phyloP scores from a whole-genome alignment of 1,284 basidiomycete species.

The Singerocomus inundabilis region DNA sequence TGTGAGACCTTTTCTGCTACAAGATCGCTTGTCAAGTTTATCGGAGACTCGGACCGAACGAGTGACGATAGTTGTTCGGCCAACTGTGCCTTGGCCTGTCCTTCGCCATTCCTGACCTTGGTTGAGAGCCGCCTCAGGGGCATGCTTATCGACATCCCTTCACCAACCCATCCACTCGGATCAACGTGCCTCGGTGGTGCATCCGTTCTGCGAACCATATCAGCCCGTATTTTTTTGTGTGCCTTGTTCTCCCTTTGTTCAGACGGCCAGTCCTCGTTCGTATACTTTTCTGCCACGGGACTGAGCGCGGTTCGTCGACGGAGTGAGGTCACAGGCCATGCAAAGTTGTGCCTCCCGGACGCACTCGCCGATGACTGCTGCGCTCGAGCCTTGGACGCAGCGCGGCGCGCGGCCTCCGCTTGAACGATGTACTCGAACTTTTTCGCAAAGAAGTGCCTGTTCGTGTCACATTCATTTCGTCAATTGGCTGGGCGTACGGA shows the following conservation, averaged over 20 bases:
- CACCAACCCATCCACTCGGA: conserved; percentile 73
- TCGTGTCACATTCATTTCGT: not conserved
- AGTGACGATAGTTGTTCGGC: conserved; percentile 3
- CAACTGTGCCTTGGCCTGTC: not conserved
- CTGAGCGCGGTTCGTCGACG: conserved; percentile 24
- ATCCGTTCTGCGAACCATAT: conserved; percentile 86
- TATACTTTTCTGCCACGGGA: conserved; percentile 25
- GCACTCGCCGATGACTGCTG: conserved; percentile 11
- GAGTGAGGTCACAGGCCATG: conserved; percentile 35
- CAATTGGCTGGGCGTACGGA: not conserved
- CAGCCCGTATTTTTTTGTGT: conserved; percentile 52
- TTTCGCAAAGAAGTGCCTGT: conserved; percentile 72
- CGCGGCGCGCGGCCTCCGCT: conserved; percentile 40
- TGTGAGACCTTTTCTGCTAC: not conserved
- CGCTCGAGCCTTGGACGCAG: conserved; percentile 10
- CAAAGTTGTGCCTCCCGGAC: conserved; percentile 29
- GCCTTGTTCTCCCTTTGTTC: conserved; percentile 21
- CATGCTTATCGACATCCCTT: conserved; percentile 36
- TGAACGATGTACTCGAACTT: conserved; percentile 71
- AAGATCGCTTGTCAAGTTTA: conserved; percentile 1
- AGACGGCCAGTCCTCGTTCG: conserved; percentile 17
- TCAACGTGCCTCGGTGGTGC: conserved; percentile 79
- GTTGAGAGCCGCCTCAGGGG: conserved; percentile 22
- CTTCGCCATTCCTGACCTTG: conserved; percentile 3
- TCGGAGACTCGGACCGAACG: not conserved